Base-by-base conservation (phyloP, 805 yeast species). In the Wickerhamiella musiphila region DNA sequence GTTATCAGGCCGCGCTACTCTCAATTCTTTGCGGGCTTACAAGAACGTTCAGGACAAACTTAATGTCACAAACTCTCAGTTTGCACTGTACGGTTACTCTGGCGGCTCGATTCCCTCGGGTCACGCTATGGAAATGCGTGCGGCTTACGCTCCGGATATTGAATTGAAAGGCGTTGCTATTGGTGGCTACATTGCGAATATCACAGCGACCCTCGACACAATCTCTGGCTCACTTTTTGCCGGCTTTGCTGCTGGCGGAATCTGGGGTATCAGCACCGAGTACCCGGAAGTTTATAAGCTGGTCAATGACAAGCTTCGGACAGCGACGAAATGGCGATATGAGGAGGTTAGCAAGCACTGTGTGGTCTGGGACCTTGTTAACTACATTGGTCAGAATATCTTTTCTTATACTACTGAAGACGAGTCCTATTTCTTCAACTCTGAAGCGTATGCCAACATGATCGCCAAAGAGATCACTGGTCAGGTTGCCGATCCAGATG, bases 21-120 rank as follows among this genome's bases (percentile, higher is more conserved):
- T 52, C 10, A 54, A 51, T 34, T 39, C 53, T 1, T 31, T 51
- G 6, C 34, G 50, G 2, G 56, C 55, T 1, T 40, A 43, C 6
- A 32, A 40, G 12, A 25, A 32, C 17, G 36, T 43, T 6, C 18
- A 18, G 3, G 22, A 31, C 26, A 13, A 35, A 16, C 35, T 37
- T 8, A 41, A 40, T 12, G 29, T 44, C 27, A 17, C 23, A 12
- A 31, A 31, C 20, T 35, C 26, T 19, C 31, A 35, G 26, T 28
- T 44, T 8, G 51, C 39, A 7, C 33, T 47, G 23, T 41, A 47
- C 45, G 51, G 51, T 16, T 47, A 45, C 38, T 48, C 50, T 5
- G 47, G 47, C 6, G 49, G 42, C n/a, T 43, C 48, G 5, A 27
- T 32, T n/a, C 42, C 50, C 11, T 26, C 46, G 9, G 51, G 48